Evolutionary conservation across 2,329 filamentous ascomycete genomes (phyloP), one percentile per base, ranked within the genome.

Genomic region (Ascocoryne sarcoides): DNA sequence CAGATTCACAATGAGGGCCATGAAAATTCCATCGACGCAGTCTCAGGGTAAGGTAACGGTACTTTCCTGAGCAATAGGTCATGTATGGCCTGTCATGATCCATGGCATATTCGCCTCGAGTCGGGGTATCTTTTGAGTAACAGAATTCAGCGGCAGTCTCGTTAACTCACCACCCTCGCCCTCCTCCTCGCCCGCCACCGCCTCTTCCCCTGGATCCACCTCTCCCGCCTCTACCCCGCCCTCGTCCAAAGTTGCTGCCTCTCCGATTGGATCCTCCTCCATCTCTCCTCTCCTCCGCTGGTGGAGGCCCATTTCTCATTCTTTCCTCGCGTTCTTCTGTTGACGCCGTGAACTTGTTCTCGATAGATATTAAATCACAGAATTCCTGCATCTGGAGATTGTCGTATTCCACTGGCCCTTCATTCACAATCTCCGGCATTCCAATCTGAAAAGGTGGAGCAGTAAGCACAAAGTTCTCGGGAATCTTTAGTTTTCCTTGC

Each of bases 341-440:
- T n/a, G 66, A 77, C 2, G 82, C 75, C 52, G 83, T 71, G 68
- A 77, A 94, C 8, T 79, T 69, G 59, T 96, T 94, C 4, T 75
- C 65, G 23, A 98, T 79, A 7, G 74, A 79, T 1, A 96, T 54
- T 40, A 96, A 63, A 41, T 79, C 67, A 61, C 92, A 98, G 58
- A 90, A 96, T 3, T 69, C 63, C n/a, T 67, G 68, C 5, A 88
- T 96, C 64, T 96, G 90, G 10, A 83, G 81, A 56, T 92, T 96
- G 3, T 78, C 86, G 59, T 90, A 90, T 62, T 95, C 89, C 1
- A 69, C 66, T 1, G 88, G 86, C 59, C 79, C 73, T n/a, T 79
- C 67, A 0, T 67, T 54, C 0, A 77, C 74, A 17, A 66, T 68
- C 48, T 80, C 73, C 0, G 78, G 74, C 5, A 70, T 64, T 0